Base-by-base conservation (phyloP, 2,329 filamentous ascomycete genomes). In the Metarhizium brunneum region DNA sequence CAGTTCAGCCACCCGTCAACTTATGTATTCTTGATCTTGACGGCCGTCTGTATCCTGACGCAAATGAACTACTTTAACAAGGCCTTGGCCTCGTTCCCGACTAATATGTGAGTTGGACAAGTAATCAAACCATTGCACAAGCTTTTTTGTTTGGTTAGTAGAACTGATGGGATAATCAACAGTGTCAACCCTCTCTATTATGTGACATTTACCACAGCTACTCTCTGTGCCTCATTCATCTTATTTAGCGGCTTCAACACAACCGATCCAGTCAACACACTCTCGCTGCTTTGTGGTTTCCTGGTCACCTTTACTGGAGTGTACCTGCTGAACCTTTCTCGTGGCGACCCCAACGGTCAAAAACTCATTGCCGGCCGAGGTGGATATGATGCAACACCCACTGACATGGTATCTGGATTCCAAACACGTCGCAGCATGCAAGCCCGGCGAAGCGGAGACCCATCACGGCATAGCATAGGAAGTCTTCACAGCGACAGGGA, bases 1-100 rank as follows among this genome's bases (percentile, higher is more conserved):
- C 94, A 99, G 71, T 96, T 99, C 71, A 84, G 83, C 5, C 90
- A 95, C 64, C 90, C 95, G 2, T 96, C 91, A 52, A 99, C 95
- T 57, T 99, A 99, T 65, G 92, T 96, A 60, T 99, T 99, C 70
- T 86, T 92, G 72, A 96, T 99, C 62, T 83, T 97, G 61, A 94
- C 92, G 0, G 79, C 81, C 3, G 90, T 96, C 61, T 99, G 94
- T 76, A 97, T 99, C 68, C 72, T 99, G 62, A 96, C 92, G 8
- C 94, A 99, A 78, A 97, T 99, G 94, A 99, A 99, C 73, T 99
- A 99, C 73, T 96, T 99, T 74, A 99, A 99, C 79, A 99, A 99
- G 73, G 94, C 94, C 7, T 76, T 99, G 58, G 95, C 90, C 71
- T 91, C 95, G 66, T 99, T 97, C 73, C 92, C 90, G 35, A 96